Base-by-base conservation (phyloP, 2,329 filamentous ascomycete genomes). In the Cryphonectria naterciae region DNA sequence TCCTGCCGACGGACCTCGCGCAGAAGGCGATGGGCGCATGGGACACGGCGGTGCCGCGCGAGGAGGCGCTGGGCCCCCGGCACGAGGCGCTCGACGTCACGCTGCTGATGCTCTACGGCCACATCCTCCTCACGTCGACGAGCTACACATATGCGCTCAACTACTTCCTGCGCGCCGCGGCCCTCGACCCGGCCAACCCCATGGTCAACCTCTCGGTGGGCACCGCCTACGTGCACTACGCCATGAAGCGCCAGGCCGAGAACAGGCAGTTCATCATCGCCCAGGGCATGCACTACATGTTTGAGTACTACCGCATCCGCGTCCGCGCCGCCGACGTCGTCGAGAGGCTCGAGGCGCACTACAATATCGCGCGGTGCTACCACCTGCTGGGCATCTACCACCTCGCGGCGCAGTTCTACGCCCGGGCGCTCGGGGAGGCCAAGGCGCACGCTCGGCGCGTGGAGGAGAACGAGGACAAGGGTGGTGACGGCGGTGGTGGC, bases 211-310 rank as follows among this genome's bases (percentile, higher is more conserved):
- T 99, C 15, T 92, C 89, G 75, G 91, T 98, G 35, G 94, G 91
- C 0, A 87, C 96, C 17, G 91, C 91, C 41, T 98, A 97, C 79
- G 88, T 98, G 54, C 93, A 98, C 79, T 92, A 96, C 78, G 91
- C 92, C 0, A 87, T 98, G 77, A 98, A 98, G 80, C 88, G 95
- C 2, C 93, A 97, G 79, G 91, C 92, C 0, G 93, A 95, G 64
- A 98, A 98, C 78, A 86, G 96, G 1, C 95, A 98, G 78, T 95
- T 93, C 77, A 88, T 94, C 56, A 89, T 98, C 58, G 86, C 93
- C 74, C 95, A 98, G 79, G 96, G 94, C 0, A 86, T 98, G 66
- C 85, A 91, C 0, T 98, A 97, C 76, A 81, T 98, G 70, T 88
- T 91, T 70, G 84, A 89, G 49, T 97, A 97, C 80, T 91, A 92